Base-by-base conservation (phyloP, 2,329 filamentous ascomycete species). In the Trichoderma gracile region DNA sequence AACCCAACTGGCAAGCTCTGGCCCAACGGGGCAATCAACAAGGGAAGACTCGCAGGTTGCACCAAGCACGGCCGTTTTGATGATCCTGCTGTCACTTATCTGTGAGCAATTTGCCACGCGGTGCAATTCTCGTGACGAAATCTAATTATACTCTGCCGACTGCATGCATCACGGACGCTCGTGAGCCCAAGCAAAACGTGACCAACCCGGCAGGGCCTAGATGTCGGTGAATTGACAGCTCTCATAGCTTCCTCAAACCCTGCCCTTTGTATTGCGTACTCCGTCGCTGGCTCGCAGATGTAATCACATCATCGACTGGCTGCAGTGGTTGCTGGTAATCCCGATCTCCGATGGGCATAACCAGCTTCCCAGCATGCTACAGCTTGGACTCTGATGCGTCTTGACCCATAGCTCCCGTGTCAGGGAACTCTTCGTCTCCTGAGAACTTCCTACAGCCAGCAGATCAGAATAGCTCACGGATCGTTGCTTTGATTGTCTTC, bases 371-470 rank as follows among this genome's bases (percentile, higher is more conserved):
- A 45, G 17, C 17, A 67, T 71, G 78, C 67, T 71, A 78, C 19
- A 78, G 69, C 62, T 77, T 78, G 27, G 74, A 58, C n/a, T 71
- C 72, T 33, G 62, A 60, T 45, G 69, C 67, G 46, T 58, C 67
- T 54, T 73, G 74, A 30, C 74, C 74, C 70, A 77, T 71, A 43
- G 74, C 74, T 15, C 73, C 81, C 68, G 74, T 75, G 9, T 73
- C 76, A 30, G 75, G 75, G 65, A 87, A 87, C 21, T 80, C 79
- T 72, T 87, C 85, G 70, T 87, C 84, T 49, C 84, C 84, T 1
- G 81, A 80, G 68, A 87, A 87, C 43, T 66, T 75, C 76, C 76
- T 78, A 87, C 86, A 49, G 64, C 74, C 76, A 74, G 77, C 55
- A 25, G 49, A 47, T 64, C 21, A 64, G 60, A 38, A 55, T 17